These are phyloP conservation scores for Daldinia concentrica DNA, from an alignment of 495 filamentous ascomycete species.

Conservation along the genomic window DNA sequence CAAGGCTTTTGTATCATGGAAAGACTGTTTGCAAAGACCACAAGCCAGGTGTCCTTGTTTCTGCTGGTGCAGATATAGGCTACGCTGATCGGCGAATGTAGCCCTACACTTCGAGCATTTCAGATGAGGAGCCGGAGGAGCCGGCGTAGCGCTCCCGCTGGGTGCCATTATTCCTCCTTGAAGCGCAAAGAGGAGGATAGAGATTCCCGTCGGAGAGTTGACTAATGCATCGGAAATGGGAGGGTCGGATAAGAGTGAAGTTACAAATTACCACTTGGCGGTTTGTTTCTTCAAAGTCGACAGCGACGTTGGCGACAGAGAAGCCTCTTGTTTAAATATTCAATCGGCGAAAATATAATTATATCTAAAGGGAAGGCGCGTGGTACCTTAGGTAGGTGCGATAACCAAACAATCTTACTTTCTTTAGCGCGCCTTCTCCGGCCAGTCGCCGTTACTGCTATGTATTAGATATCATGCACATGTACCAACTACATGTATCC, in stretches of 20 bases:
- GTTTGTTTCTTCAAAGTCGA: background rate
- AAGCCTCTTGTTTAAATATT: background rate
- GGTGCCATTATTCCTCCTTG: background rate
- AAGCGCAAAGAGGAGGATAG: background rate
- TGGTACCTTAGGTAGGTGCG: background rate
- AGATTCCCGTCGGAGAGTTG: background rate
- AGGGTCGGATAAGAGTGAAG: background rate
- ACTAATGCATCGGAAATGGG: background rate
- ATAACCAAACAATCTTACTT: background rate
- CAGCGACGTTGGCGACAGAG: background rate
- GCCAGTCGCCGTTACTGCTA: background rate
- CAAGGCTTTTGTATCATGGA: background rate
- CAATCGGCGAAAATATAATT: background rate
- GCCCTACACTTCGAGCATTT: slow-evolving; percentile 28
- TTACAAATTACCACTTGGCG: background rate
- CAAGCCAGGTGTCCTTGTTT: slow-evolving; percentile 26
- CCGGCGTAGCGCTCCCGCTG: background rate
- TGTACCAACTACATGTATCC: background rate
- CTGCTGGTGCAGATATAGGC: slow-evolving; percentile 21
- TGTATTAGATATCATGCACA: background rate
- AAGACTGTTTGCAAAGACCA: slow-evolving; percentile 17
- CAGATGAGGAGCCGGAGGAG: background rate
- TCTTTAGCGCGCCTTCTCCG: background rate
- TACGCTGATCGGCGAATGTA: slow-evolving; percentile 18
- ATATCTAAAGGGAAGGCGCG: background rate